Conservation (phyloP, 768 basidiomycete genomes). For the Pilatotrama ljubarskyi region DNA sequence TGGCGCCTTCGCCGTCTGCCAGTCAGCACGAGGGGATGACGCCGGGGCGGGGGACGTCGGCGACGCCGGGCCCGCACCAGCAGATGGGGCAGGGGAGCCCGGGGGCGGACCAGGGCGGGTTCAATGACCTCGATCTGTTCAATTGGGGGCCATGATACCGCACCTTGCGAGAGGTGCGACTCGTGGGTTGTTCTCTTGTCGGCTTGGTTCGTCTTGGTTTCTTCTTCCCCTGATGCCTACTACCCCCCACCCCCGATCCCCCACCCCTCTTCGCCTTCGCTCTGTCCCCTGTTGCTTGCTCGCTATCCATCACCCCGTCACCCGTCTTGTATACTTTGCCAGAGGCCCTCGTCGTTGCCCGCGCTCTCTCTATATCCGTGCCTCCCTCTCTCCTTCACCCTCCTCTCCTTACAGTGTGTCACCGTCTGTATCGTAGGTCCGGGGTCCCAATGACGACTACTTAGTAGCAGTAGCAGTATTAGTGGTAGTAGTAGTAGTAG, state of each 20-base stretch:
- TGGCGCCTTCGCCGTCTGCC: conserved; percentile 24
- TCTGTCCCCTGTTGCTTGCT: background rate
- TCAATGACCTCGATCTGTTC: conserved; percentile 55
- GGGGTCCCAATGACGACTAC: background rate
- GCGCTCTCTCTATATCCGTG: background rate
- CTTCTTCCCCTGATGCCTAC: background rate
- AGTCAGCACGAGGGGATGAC: conserved; percentile 23
- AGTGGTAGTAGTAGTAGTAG: no score
- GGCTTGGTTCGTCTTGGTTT: conserved; percentile 1
- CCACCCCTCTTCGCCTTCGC: background rate
- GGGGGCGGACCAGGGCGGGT: conserved; percentile 42
- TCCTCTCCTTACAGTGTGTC: background rate
- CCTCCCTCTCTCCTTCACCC: background rate
- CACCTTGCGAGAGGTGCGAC: background rate
- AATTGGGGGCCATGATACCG: conserved; percentile 48
- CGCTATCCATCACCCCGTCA: background rate
- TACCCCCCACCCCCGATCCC: background rate
- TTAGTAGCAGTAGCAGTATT: background rate
- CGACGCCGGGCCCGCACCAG: conserved; percentile 45
- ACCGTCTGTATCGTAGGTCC: conserved; percentile 19
- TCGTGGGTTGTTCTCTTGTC: conserved; percentile 21
- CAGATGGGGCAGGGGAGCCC: conserved; percentile 41
- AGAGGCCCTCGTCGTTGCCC: background rate
- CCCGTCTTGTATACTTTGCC: conserved; percentile 15
- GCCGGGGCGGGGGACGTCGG: conserved; percentile 48